These are phyloP conservation scores for Leishmania martiniquensis DNA, from an alignment of 208 protist genomes.

Conservation along the genomic window DNA sequence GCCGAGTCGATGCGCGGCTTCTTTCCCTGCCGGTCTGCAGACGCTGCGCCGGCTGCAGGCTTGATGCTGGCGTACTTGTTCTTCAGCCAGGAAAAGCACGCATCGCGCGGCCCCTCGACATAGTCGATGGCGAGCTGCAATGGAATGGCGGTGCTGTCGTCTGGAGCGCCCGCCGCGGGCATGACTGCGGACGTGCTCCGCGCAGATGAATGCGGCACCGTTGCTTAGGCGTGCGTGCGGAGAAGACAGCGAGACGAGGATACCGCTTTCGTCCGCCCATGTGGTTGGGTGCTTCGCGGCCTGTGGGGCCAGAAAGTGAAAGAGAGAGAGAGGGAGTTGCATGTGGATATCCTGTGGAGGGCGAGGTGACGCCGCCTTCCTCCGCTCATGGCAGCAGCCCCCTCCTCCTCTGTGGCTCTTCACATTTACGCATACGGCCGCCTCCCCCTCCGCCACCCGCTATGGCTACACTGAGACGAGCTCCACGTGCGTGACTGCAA, in stretches of 20 bases:
- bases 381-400: neutral
- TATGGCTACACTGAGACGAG: neutral
- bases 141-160: neutral
- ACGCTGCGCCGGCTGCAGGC: neutral
- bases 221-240: neutral
- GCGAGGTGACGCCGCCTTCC: neutral
- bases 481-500: neutral
- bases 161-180: neutral
- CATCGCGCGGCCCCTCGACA: constrained; percentile 35
- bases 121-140: constrained; percentile 21
- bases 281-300: neutral
- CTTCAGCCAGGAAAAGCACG: constrained; percentile 56
- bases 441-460: too few relatives aligned
- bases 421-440: neutral
- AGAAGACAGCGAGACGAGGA: neutral
- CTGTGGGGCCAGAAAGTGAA: neutral
- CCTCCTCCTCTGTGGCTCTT: neutral
- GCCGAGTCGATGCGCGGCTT: constrained; percentile 9
- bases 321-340: neutral
- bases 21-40: constrained; percentile 1
- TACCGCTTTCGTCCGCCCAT: neutral
- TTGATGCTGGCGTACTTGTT: constrained; percentile 24
- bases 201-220: neutral
- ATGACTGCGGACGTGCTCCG: neutral
- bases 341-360: neutral